These are phyloP conservation scores for Rhizopogon hawkerae DNA, from an alignment of 1,284 basidiomycete species.

Conservation along the genomic window DNA sequence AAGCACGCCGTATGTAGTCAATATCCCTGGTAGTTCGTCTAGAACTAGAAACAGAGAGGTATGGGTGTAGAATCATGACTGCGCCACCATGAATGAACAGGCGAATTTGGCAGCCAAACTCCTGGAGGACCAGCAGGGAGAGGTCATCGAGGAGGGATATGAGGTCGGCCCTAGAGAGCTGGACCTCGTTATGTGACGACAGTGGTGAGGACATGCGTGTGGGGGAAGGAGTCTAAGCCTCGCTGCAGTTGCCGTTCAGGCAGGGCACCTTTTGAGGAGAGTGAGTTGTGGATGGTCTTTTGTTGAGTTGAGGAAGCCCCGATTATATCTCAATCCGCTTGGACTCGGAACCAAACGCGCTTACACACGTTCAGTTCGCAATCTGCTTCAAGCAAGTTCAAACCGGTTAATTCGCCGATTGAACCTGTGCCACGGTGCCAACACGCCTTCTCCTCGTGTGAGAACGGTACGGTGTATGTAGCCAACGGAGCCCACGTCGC, in stretches of 20 bases:
- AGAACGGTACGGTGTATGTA: too few species aligned
- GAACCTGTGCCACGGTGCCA: neutral
- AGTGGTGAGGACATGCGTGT: slow-evolving; percentile 14
- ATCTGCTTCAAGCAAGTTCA: neutral
- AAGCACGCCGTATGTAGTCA: slow-evolving; percentile 54
- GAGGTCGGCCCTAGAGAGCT: slow-evolving; percentile 30
- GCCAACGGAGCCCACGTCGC: too few species aligned
- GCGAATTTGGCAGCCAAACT: slow-evolving; percentile 42
- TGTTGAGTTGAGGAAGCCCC: neutral
- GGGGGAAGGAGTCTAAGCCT: neutral
- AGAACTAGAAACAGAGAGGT: slow-evolving; percentile 31
- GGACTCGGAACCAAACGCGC: neutral
- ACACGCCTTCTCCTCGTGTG: neutral
- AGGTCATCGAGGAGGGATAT: slow-evolving; percentile 40
- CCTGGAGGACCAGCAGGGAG: slow-evolving; percentile 34
- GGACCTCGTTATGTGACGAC: slow-evolving; percentile 30
- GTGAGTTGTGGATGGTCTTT: neutral
- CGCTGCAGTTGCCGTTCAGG: neutral
- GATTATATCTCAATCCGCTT: neutral
- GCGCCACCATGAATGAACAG: slow-evolving; percentile 62
- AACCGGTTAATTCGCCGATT: neutral
- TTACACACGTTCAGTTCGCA: neutral
- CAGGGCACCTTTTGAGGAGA: neutral
- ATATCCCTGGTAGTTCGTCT: slow-evolving; percentile 53
- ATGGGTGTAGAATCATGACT: slow-evolving; percentile 55